Conservation (phyloP, 768 basidiomycete species). For the Lepiota subincarnata region DNA sequence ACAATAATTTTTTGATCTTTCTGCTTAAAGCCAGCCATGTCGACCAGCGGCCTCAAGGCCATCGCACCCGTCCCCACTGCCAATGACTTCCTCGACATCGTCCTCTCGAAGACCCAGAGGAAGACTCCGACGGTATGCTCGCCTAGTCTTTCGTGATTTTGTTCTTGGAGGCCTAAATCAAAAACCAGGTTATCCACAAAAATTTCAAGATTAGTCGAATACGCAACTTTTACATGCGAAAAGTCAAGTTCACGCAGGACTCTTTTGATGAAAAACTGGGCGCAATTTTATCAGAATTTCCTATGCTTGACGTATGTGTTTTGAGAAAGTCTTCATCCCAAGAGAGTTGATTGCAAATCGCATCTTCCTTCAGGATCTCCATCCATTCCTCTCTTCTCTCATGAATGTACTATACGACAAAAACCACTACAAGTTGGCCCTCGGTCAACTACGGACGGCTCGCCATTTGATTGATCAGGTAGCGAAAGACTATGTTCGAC, state of each 20-base stretch:
- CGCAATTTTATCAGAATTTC: constrained; percentile 93
- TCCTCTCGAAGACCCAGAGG: constrained; percentile 89
- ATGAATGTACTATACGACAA: constrained; percentile 99
- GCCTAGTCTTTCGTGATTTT: not conserved
- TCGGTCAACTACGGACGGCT: constrained; percentile 94
- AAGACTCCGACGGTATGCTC: constrained; percentile 88
- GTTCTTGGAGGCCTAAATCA: not conserved
- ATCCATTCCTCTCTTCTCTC: constrained; percentile 92
- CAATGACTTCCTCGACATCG: constrained; percentile 90
- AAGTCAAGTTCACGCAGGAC: constrained; percentile 98
- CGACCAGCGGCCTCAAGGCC: constrained; percentile 89
- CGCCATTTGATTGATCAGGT: constrained; percentile 96
- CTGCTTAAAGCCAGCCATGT: constrained; percentile 33
- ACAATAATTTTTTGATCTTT: too few species aligned
- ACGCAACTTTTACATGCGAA: constrained; percentile 98
- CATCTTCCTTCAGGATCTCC: constrained; percentile 59
- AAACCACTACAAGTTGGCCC: constrained; percentile 98
- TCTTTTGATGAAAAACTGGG: constrained; percentile 94
- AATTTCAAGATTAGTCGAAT: constrained; percentile 99
- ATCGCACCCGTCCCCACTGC: constrained; percentile 99
- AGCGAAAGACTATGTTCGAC: constrained; percentile 92
- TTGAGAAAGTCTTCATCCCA: constrained; percentile 4
- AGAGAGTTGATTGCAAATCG: constrained; percentile 23
- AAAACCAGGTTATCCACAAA: constrained; percentile 92
- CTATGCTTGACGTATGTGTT: constrained; percentile 85